Percentiles rank a stretch among this genome's conserved stretches.
Conservation (phyloP, 208 protist species). For the Crithidia bombi region DNA sequence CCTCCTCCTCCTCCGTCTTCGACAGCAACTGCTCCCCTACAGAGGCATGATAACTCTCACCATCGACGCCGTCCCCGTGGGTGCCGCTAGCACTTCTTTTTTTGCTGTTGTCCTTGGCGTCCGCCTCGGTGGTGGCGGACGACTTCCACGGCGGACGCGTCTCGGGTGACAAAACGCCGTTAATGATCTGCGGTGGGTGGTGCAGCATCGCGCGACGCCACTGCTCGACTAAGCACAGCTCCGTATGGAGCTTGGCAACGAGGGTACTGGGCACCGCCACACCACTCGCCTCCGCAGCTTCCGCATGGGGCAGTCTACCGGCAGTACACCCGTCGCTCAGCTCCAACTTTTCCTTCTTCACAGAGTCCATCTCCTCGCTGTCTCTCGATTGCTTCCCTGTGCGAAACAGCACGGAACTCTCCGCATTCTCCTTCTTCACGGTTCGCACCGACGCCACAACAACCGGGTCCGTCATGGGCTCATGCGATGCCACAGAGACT, state of each 20-base stretch:
- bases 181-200: conserved; percentile 17
- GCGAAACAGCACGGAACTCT: background rate
- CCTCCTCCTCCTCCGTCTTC: background rate
- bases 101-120: background rate
- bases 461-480: background rate
- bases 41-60: too few species aligned
- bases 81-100: background rate
- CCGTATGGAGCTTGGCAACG: conserved; percentile 8
- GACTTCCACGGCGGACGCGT: conserved; percentile 3
- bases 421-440: background rate
- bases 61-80: background rate
- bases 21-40: background rate
- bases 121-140: background rate
- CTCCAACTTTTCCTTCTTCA: background rate
- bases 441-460: background rate
- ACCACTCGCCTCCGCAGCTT: background rate
- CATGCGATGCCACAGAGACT: background rate
- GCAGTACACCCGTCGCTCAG: background rate
- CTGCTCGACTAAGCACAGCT: conserved; percentile 31
- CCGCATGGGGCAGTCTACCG: background rate
- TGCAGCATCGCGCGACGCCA: conserved; percentile 29
- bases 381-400: background rate
- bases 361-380: background rate
- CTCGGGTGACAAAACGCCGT: conserved; percentile 23
- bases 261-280: background rate